Conservation (phyloP, 805 yeast species). For the Debaryomyces hansenii region DNA sequence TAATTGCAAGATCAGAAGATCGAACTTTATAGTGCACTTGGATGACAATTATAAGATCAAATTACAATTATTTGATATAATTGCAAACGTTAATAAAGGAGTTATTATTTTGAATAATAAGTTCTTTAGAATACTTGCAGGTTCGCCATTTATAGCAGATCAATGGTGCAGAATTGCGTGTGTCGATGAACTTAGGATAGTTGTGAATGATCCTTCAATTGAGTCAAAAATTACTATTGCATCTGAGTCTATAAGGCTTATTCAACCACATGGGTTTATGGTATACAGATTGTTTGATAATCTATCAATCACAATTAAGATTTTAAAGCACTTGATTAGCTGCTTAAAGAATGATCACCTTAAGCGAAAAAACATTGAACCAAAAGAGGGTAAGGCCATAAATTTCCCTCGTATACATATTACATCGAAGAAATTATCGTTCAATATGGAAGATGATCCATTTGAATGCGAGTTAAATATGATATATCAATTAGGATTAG, state of each 20-base stretch:
- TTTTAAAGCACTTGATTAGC: conserved; percentile 32
- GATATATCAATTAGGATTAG: conserved; percentile 42
- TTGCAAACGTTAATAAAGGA: conserved; percentile 5
- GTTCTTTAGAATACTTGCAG: conserved; percentile 46
- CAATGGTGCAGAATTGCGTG: conserved; percentile 52
- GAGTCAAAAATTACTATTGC: conserved; percentile 18
- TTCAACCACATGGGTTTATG: conserved; percentile 40
- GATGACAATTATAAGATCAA: conserved; percentile 51
- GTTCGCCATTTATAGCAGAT: conserved; percentile 48
- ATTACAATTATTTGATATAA: conserved; percentile 39
- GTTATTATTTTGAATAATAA: conserved; percentile 13
- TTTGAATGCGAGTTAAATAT: conserved; percentile 40
- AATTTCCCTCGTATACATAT: conserved; percentile 28
- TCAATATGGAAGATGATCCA: conserved; percentile 45
- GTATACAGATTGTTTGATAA: conserved; percentile 40
- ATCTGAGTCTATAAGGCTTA: conserved; percentile 27
- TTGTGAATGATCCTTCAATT: conserved; percentile 9
- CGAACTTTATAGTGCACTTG: conserved; percentile 30
- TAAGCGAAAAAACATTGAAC: conserved; percentile 22
- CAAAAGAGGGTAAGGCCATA: conserved; percentile 29
- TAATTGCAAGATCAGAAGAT: neutral
- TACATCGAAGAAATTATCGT: conserved; percentile 25
- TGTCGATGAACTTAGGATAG: conserved; percentile 29
- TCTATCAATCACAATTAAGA: conserved; percentile 32
- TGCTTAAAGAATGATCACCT: conserved; percentile 17